Evolutionary conservation across 805 yeast genomes (phyloP).

Genomic region (Metschnikowia anglica): DNA sequence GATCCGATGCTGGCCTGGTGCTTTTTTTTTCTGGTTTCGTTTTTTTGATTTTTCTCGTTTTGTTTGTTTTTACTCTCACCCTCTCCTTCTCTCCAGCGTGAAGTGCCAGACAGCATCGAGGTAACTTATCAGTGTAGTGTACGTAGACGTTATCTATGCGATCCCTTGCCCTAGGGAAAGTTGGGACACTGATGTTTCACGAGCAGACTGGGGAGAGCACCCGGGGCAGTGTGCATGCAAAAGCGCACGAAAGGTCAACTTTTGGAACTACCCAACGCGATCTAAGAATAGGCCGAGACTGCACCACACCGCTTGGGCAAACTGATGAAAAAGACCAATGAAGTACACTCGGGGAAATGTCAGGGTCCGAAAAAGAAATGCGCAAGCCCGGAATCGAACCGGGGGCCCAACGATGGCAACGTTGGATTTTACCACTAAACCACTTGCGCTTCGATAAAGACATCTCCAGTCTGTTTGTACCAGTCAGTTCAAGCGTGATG

Average conservation of each 20-base stretch:
- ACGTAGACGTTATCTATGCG: background rate
- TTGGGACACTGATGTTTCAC: too few relatives aligned
- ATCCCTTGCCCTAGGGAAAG: too few relatives aligned
- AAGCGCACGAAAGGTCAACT: too few relatives aligned
- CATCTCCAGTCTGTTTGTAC: background rate
- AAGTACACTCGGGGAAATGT: too few relatives aligned
- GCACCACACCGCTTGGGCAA: too few relatives aligned
- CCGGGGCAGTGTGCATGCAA: too few relatives aligned
- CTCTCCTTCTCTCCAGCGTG: background rate
- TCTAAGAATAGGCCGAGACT: too few relatives aligned
- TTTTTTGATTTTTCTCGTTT: background rate
- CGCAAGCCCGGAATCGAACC: slow-evolving; percentile 27
- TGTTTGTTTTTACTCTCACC: background rate
- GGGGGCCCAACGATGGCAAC: slow-evolving; percentile 11
- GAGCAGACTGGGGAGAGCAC: too few relatives aligned
- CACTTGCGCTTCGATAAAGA: slow-evolving; percentile 17
- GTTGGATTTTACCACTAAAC: slow-evolving; percentile 22
- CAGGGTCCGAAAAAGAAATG: slow-evolving; percentile 5
- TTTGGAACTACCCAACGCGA: too few relatives aligned
- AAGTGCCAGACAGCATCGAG: background rate
- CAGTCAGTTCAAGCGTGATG: too few relatives aligned
- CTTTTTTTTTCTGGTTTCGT: background rate
- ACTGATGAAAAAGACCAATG: too few relatives aligned
- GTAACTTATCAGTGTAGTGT: background rate
- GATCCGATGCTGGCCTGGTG: background rate